phyloP scores from a whole-genome alignment of 352 stramenopile species.

The Globisporangium radiosum region DNA sequence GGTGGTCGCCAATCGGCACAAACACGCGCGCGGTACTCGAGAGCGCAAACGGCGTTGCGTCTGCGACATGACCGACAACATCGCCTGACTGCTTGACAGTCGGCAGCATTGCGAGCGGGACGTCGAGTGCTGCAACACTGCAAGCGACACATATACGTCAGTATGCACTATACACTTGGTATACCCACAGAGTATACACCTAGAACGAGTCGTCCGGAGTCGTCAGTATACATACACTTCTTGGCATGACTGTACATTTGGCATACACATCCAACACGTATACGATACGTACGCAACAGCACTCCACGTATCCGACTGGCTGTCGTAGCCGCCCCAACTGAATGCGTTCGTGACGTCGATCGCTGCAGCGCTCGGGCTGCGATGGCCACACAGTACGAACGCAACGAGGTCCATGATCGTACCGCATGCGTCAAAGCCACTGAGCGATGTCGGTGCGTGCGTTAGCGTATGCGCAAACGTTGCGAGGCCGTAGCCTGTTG shows the following conservation, averaged over 20 bases:
- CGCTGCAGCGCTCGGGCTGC: conserved; percentile 21
- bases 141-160: background rate
- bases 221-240: no score
- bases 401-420: conserved; percentile 78
- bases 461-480: conserved; percentile 55
- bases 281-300: conserved; percentile 18
- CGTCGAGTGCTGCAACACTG: conserved; percentile 47
- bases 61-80: conserved; percentile 28
- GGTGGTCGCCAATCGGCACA: conserved; percentile 75
- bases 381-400: conserved; percentile 64
- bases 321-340: conserved; percentile 67
- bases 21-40: conserved; percentile 30
- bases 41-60: conserved; percentile 16
- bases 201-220: background rate
- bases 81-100: conserved; percentile 41
- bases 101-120: conserved; percentile 58
- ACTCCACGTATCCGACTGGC: conserved; percentile 39
- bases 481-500: conserved; percentile 63
- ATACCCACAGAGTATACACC: background rate
- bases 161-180: no score
- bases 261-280: no score
- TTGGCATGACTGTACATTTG: no score
- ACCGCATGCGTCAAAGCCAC: conserved; percentile 59
- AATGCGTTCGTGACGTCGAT: conserved; percentile 77
- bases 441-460: conserved; percentile 22